Evolutionary conservation across 176 grass and related monocot genomes (phyloP).

Genomic region (Eragrostis nindensis): DNA sequence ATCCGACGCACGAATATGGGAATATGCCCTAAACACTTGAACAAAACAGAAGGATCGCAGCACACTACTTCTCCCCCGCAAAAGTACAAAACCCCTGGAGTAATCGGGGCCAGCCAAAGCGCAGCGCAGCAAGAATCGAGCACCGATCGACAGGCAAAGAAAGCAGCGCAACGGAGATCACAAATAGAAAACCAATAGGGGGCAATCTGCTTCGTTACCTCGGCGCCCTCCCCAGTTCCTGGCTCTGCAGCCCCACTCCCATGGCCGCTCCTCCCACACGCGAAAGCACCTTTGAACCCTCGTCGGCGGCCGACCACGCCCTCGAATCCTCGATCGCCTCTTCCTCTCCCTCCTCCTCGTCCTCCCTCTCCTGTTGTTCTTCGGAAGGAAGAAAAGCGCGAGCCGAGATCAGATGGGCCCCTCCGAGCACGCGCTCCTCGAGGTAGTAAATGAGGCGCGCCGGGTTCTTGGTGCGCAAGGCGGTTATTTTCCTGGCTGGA

Average conservation of each 20-base stretch:
- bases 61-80: neutral
- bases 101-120: neutral
- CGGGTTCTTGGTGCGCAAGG: constrained; percentile 15
- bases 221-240: neutral
- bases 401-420: neutral
- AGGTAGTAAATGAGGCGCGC: neutral
- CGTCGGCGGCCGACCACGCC: neutral
- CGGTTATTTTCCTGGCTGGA: neutral
- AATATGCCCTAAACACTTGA: neutral
- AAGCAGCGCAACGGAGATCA: neutral
- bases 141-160: neutral
- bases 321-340: neutral
- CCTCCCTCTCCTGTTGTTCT: neutral
- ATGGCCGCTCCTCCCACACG: neutral
- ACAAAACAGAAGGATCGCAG: neutral
- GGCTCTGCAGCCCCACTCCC: neutral
- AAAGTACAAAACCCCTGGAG: neutral
- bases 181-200: neutral
- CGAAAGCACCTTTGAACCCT: neutral
- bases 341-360: neutral
- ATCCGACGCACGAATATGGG: neutral
- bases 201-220: neutral
- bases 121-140: neutral
- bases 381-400: neutral
- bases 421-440: neutral